A percentile compares a stretch with the other conserved stretches of the same genome.
These are phyloP conservation scores for Candida manassasensis DNA, from an alignment of 805 yeast genomes.

Conservation along the genomic window DNA sequence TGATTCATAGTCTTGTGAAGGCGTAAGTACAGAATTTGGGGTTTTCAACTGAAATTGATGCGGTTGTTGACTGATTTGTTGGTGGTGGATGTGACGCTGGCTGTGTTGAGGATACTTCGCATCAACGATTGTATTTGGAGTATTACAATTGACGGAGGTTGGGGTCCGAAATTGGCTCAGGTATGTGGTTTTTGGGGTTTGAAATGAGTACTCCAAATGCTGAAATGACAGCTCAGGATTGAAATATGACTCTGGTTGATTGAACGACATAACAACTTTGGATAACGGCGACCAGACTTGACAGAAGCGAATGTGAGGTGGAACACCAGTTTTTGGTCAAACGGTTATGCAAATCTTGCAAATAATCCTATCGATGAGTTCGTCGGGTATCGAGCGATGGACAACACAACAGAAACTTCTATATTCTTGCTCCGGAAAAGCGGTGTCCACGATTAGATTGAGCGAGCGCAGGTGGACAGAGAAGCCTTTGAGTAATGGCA, in stretches of 20 bases:
- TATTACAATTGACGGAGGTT: background rate
- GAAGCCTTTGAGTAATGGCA: too few relatives aligned
- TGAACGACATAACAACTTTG: background rate
- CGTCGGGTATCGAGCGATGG: too few relatives aligned
- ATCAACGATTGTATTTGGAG: background rate
- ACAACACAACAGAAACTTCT: too few relatives aligned
- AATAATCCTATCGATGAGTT: too few relatives aligned
- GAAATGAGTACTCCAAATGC: background rate
- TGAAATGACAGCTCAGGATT: background rate
- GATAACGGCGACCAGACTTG: too few relatives aligned
- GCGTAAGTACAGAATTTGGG: background rate
- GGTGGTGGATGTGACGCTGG: background rate
- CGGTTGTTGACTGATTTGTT: slow-evolving; percentile 1
- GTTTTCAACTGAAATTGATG: slow-evolving; percentile 1
- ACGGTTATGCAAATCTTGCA: too few relatives aligned
- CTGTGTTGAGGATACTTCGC: background rate
- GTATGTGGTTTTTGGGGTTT: slow-evolving; percentile 1
- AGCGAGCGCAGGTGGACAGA: too few relatives aligned
- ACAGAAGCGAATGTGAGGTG: too few relatives aligned
- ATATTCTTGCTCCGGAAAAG: too few relatives aligned
- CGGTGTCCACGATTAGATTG: too few relatives aligned
- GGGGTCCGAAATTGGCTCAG: slow-evolving; percentile 1
- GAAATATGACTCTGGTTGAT: background rate
- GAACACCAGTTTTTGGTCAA: too few relatives aligned
- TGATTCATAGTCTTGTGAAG: background rate